Base-by-base conservation (phyloP, 2,329 filamentous ascomycete genomes). In the Hypoxylon sp. region DNA sequence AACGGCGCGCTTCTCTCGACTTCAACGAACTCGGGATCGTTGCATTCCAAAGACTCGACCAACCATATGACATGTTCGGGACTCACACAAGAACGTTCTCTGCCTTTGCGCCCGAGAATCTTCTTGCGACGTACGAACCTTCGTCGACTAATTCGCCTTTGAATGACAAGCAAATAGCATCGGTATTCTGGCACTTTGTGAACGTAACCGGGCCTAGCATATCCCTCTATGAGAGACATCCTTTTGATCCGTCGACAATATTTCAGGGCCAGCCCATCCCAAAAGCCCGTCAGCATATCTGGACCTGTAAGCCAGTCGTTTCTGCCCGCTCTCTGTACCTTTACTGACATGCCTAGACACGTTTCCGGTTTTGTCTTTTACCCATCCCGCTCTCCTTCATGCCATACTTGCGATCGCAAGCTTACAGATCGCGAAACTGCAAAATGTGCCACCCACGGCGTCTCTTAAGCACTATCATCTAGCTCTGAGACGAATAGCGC, bases 391-490 rank as follows among this genome's bases (percentile, higher is more conserved):
- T 0, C 85, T 98, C 0, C 86, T 98, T 20, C 95, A 98, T 77
- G 92, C 95, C 7, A 97, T 98, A 80, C 88, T 98, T 37, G 95
- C 95, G 0, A 80, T 98, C 37, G 91, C 92, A 25, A 95, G 93
- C 78, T 82, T 98, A 46, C 95, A 98, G 75, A 95, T 98, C 75
- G 92, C 95, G 30, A 93, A 92, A 73, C 84, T 97, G 3, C 92
- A 97, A 76, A 85, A 87, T 30, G 88, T 89, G 1, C 91, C 93
- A 0, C 87, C 90, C 0, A 95, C 92, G 0, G 91, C 94, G 7
- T 95, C 95, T 0, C 88, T 96, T 76, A 95, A 96, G 76, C 96
- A 99, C 78, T 98, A 98, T 72, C 93, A 96, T 63, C 90, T 95
- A 73, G 91, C 95, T 8, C 84, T 98, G 51, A 90, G 94, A 69